Evolutionary conservation across 1,139 yeast species (phyloP).

Genomic region (Yamadazyma jaroonii): DNA sequence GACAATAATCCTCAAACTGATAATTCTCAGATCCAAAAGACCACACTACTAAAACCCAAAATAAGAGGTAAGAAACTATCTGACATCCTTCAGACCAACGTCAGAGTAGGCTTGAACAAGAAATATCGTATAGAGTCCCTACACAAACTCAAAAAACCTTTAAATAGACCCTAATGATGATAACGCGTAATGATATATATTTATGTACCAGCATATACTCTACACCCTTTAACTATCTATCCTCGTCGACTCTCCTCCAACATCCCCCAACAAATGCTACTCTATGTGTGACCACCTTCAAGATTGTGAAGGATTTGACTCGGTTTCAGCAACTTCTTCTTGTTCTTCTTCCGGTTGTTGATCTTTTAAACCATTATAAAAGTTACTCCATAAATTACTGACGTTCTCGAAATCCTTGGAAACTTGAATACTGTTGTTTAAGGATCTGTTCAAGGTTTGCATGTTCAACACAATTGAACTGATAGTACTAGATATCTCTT

Average conservation of each 20-base stretch:
- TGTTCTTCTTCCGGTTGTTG: conserved; percentile 9
- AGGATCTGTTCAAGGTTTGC: conserved; percentile 40
- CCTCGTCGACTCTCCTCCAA: no score
- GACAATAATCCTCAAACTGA: no score
- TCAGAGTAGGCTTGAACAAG: conserved; percentile 33
- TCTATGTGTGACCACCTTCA: not conserved
- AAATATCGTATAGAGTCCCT: conserved; percentile 28
- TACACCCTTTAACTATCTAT: no score
- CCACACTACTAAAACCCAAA: not conserved
- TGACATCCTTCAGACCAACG: not conserved
- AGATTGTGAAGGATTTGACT: not conserved
- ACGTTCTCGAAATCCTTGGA: conserved; percentile 48
- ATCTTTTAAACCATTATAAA: conserved; percentile 35
- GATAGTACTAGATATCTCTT: conserved; percentile 39
- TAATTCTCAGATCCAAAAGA: no score
- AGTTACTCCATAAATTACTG: conserved; percentile 42
- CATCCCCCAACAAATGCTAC: no score
- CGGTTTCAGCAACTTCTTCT: conserved; percentile 4
- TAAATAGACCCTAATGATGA: not conserved
- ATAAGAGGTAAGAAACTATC: conserved; percentile 1
- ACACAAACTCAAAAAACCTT: conserved; percentile 19
- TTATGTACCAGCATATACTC: not conserved
- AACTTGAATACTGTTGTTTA: conserved; percentile 41
- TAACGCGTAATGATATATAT: conserved; percentile 1
- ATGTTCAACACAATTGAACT: conserved; percentile 42